These are phyloP conservation scores for Boletus insuetus DNA, from an alignment of 768 basidiomycete genomes.

Conservation along the genomic window DNA sequence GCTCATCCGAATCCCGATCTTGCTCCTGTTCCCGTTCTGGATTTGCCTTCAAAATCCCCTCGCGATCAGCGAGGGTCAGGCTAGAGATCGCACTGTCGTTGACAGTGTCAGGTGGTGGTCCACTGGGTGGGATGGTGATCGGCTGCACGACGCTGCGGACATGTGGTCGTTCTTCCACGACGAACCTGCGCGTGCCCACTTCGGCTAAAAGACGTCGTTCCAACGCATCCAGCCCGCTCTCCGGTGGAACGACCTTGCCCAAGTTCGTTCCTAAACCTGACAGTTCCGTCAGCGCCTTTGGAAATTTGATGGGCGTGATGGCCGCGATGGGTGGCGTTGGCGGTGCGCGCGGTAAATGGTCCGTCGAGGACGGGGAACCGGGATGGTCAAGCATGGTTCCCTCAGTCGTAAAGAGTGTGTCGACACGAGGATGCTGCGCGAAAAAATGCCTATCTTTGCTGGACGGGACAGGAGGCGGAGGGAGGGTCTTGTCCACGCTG, in stretches of 20 bases:
- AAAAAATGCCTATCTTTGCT: constrained; percentile 29
- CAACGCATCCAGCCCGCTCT: constrained; percentile 69
- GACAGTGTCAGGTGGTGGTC: constrained; percentile 20
- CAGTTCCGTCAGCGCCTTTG: constrained; percentile 32
- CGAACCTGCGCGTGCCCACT: constrained; percentile 61
- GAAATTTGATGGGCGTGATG: constrained; percentile 33
- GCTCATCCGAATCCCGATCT: constrained; percentile 33
- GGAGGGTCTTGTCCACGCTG: constrained; percentile 56
- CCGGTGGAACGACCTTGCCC: constrained; percentile 25
- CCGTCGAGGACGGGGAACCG: constrained; percentile 12
- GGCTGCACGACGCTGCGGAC: constrained; percentile 39
- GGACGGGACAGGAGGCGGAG: constrained; percentile 54
- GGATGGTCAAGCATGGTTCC: constrained; percentile 6
- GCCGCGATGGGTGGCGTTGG: constrained; percentile 55
- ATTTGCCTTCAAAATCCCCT: constrained; percentile 15
- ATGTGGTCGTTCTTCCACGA: constrained; percentile 32
- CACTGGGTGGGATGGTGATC: constrained; percentile 37
- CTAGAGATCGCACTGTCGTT: constrained; percentile 51
- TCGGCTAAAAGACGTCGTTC: constrained; percentile 66
- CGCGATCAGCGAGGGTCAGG: constrained; percentile 37
- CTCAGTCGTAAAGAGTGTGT: constrained; percentile 29
- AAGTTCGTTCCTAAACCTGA: constrained; percentile 24
- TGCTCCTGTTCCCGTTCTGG: constrained; percentile 27
- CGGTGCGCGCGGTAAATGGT: constrained; percentile 30
- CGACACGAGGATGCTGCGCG: constrained; percentile 25